Percentiles rank a stretch among this genome's conserved stretches.
Conservation (phyloP, 1,284 basidiomycete species). For the Bondarzewia mesenterica region DNA sequence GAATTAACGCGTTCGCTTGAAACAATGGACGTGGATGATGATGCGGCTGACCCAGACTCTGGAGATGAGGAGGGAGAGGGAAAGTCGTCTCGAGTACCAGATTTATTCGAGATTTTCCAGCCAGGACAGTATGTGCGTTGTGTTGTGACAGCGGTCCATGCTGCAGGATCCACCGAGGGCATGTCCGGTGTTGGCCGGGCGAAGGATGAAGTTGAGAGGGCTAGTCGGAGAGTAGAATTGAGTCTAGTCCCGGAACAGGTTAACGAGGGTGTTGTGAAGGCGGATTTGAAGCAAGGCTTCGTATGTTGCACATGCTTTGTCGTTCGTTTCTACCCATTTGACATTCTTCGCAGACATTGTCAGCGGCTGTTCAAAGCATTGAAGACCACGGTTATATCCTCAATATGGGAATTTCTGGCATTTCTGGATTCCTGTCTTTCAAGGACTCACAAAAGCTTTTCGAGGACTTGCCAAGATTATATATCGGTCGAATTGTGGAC, state of each 20-base stretch:
- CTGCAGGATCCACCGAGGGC: slow-evolving; percentile 51
- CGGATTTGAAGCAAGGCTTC: slow-evolving; percentile 73
- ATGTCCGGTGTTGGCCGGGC: slow-evolving; percentile 44
- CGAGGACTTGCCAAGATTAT: slow-evolving; percentile 38
- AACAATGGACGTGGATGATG: slow-evolving; percentile 47
- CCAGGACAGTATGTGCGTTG: slow-evolving; percentile 85
- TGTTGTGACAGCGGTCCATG: slow-evolving; percentile 62
- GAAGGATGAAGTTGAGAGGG: slow-evolving; percentile 58
- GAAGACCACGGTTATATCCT: slow-evolving; percentile 96
- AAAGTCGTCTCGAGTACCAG: slow-evolving; percentile 19
- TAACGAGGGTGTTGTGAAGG: slow-evolving; percentile 75
- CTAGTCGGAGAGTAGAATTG: slow-evolving; percentile 80
- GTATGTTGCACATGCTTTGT: slow-evolving; percentile 30
- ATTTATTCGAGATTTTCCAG: slow-evolving; percentile 65
- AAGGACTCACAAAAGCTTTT: slow-evolving; percentile 46
- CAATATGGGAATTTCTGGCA: slow-evolving; percentile 71
- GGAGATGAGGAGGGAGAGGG: slow-evolving; percentile 34
- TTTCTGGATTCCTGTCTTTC: slow-evolving; percentile 76
- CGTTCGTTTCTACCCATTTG: slow-evolving; percentile 7
- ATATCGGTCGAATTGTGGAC: slow-evolving; percentile 60
- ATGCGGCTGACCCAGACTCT: slow-evolving; percentile 30
- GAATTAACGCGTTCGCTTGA: slow-evolving; percentile 74
- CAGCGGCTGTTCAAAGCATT: slow-evolving; percentile 73
- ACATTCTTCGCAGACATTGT: slow-evolving; percentile 46
- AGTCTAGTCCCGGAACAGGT: slow-evolving; percentile 81